Percentiles rank a stretch among this genome's conserved stretches.
Conservation (phyloP, 2,329 filamentous ascomycete species). For the Fusarium sp. region DNA sequence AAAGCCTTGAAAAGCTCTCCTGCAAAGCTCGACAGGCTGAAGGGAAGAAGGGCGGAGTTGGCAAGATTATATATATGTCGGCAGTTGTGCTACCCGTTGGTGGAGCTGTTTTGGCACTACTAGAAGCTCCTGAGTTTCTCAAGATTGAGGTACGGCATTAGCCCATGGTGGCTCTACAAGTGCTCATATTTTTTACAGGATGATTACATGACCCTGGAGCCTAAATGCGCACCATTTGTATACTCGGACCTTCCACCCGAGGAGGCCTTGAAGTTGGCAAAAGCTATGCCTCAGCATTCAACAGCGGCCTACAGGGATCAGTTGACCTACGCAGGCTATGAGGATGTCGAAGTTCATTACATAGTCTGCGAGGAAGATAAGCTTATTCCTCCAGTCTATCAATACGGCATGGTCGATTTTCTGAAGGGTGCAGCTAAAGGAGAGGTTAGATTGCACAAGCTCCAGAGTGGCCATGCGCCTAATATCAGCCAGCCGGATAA, state of each 20-base stretch:
- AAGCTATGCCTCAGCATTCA: constrained; percentile 16
- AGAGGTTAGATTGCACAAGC: not conserved
- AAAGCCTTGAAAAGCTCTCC: no score
- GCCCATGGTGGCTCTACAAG: no score
- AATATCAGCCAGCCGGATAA: constrained; percentile 5
- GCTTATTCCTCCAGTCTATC: not conserved
- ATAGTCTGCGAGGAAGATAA: constrained; percentile 18
- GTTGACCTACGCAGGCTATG: constrained; percentile 24
- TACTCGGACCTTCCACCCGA: constrained; percentile 18
- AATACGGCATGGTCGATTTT: constrained; percentile 13
- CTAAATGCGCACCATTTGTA: not conserved
- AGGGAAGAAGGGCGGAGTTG: no score
- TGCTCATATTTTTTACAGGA: not conserved
- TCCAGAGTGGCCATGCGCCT: constrained; percentile 13
- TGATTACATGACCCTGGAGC: constrained; percentile 16
- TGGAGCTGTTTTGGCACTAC: no score
- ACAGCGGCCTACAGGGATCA: constrained; percentile 22
- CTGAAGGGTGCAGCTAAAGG: not conserved
- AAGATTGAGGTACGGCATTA: no score
- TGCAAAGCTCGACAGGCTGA: no score
- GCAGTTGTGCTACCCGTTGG: no score
- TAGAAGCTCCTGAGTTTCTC: no score
- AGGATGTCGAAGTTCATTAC: constrained; percentile 20
- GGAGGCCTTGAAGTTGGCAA: constrained; percentile 4
- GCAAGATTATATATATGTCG: no score